Evolutionary conservation across 2,329 filamentous ascomycete genomes (phyloP).

Genomic region (Claviceps maximensis): DNA sequence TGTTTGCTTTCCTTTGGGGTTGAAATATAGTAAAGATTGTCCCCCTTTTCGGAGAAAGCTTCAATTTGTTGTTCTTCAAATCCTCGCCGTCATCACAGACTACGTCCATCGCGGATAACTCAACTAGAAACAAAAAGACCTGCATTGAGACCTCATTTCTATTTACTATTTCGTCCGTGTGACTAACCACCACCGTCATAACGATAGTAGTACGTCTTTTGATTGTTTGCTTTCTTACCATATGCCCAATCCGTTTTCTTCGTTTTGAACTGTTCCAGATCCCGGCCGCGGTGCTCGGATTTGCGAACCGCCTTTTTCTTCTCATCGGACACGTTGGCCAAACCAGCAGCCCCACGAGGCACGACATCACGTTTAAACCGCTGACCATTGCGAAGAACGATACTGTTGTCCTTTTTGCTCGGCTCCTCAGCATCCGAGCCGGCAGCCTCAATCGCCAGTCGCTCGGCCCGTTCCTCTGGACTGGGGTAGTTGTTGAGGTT

Average conservation of each 20-base stretch:
- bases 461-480: conserved; percentile 59
- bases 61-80: too few species aligned
- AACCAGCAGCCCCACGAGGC: conserved; percentile 59
- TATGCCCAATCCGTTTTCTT: conserved; percentile 55
- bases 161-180: not conserved
- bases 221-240: conserved; percentile 63
- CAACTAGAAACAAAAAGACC: not conserved
- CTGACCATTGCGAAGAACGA: conserved; percentile 6
- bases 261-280: conserved; percentile 46
- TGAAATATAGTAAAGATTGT: too few species aligned
- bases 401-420: conserved; percentile 15
- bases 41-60: too few species aligned
- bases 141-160: conserved; percentile 4
- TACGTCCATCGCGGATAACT: not conserved
- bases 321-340: conserved; percentile 63
- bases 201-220: conserved; percentile 47
- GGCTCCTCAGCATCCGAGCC: conserved; percentile 21
- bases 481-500: conserved; percentile 79
- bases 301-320: conserved; percentile 57
- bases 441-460: conserved; percentile 44
- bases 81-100: too few species aligned
- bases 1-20: too few species aligned
- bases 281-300: conserved; percentile 56
- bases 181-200: conserved; percentile 30
- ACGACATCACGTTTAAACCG: conserved; percentile 42